These are phyloP conservation scores for Populus ilicifolia DNA, from an alignment of 345 rosid genomes.

Conservation along the genomic window DNA sequence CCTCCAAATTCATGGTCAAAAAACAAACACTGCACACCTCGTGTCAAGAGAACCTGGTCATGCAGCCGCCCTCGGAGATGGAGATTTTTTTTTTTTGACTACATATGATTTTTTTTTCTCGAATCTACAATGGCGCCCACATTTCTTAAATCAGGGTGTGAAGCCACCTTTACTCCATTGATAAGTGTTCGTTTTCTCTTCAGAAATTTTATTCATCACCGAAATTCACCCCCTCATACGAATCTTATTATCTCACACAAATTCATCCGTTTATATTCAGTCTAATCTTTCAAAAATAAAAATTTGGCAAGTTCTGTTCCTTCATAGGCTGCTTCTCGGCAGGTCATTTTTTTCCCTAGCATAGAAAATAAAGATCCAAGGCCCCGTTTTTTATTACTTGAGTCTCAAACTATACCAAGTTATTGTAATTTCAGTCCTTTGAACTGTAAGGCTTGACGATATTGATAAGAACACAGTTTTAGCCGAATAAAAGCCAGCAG, in stretches of 20 bases:
- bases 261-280: no score
- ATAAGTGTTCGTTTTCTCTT: background rate
- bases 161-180: no score
- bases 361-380: no score
- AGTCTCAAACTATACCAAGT: background rate
- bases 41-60: background rate
- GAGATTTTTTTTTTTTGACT: background rate
- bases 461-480: background rate
- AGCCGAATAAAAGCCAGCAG: background rate
- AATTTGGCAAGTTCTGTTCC: no score
- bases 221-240: background rate
- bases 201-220: background rate
- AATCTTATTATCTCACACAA: no score
- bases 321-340: background rate
- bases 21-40: background rate
- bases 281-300: no score
- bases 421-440: background rate
- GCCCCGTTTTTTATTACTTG: background rate
- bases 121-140: background rate
- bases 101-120: background rate
- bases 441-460: background rate
- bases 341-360: background rate
- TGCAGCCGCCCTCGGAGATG: slow-evolving; percentile 15
- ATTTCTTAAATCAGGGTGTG: background rate
- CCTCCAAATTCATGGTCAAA: slow-evolving; percentile 1